Percentiles rank a stretch among this genome's conserved stretches.
These are phyloP conservation scores for Magnaporthiopsis poae DNA, from an alignment of 2,329 filamentous ascomycete genomes.

Conservation along the genomic window DNA sequence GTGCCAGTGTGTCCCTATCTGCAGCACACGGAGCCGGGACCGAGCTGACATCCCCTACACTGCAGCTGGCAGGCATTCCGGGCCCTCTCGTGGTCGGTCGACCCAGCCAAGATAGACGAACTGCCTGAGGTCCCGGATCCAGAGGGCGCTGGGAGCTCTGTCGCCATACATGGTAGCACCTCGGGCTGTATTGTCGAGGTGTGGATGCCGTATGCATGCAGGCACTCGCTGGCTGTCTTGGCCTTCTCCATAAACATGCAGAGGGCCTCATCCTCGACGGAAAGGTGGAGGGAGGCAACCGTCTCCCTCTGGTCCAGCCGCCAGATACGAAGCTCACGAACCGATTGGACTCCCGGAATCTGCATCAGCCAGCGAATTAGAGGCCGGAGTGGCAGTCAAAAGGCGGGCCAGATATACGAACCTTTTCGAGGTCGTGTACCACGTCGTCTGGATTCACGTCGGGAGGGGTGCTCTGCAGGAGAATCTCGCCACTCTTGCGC, in stretches of 20 bases:
- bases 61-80: background rate
- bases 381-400: background rate
- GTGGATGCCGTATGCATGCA: slow-evolving; percentile 66
- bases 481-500: slow-evolving; percentile 51
- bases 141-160: background rate
- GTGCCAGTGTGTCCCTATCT: background rate
- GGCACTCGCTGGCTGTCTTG: slow-evolving; percentile 54
- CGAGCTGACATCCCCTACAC: too few species aligned
- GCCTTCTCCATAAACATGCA: slow-evolving; percentile 50
- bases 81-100: background rate
- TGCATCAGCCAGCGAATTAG: slow-evolving; percentile 21
- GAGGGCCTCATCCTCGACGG: slow-evolving; percentile 48
- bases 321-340: slow-evolving; percentile 69
- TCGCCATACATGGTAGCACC: slow-evolving; percentile 11
- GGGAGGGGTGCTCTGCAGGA: slow-evolving; percentile 56
- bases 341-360: slow-evolving; percentile 55
- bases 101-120: background rate
- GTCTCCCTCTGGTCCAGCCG: slow-evolving; percentile 59
- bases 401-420: slow-evolving; percentile 20
- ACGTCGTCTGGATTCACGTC: slow-evolving; percentile 53
- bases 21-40: background rate
- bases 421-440: slow-evolving; percentile 58
- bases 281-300: slow-evolving; percentile 60
- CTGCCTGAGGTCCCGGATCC: background rate
- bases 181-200: slow-evolving; percentile 64